These are phyloP conservation scores for Suillus brevipes DNA, from an alignment of 768 basidiomycete genomes.

Conservation along the genomic window DNA sequence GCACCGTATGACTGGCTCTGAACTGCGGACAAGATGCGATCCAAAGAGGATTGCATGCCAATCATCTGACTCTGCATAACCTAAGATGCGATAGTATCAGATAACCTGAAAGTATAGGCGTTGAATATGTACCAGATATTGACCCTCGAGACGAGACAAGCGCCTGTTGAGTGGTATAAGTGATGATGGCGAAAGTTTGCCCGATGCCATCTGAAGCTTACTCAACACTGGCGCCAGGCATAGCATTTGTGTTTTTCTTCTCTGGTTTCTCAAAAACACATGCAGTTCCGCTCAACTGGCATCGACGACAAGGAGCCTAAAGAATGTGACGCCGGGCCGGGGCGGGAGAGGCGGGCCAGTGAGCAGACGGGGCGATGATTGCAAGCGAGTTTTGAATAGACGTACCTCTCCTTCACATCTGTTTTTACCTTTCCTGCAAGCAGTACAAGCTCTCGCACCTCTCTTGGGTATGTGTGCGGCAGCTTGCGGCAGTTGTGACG, in stretches of 20 bases:
- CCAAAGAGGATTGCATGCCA: conserved; percentile 87
- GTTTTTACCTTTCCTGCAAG: conserved; percentile 91
- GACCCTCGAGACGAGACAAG: conserved; percentile 80
- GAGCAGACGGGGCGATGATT: conserved; percentile 48
- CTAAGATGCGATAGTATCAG: conserved; percentile 35
- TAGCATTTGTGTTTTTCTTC: conserved; percentile 68
- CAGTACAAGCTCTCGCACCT: conserved; percentile 86
- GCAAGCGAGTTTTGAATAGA: conserved; percentile 30
- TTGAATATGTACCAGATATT: conserved; percentile 63
- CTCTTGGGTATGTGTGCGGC: conserved; percentile 80
- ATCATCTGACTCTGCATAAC: conserved; percentile 95
- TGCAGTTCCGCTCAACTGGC: conserved; percentile 75
- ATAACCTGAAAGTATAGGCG: neutral
- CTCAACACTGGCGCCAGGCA: conserved; percentile 73
- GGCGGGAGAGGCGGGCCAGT: conserved; percentile 66
- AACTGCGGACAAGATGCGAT: conserved; percentile 74
- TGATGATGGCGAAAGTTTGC: conserved; percentile 7
- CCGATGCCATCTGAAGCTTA: conserved; percentile 29
- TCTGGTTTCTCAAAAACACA: conserved; percentile 92
- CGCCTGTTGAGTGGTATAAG: conserved; percentile 50
- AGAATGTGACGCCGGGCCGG: conserved; percentile 65
- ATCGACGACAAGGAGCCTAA: conserved; percentile 88
- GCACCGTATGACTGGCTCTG: conserved; percentile 42
- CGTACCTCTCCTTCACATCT: conserved; percentile 89
- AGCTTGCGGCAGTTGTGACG: conserved; percentile 29